Conservation (phyloP, 176 grass and related monocot genomes). For the Hyparrhenia diplandra region DNA sequence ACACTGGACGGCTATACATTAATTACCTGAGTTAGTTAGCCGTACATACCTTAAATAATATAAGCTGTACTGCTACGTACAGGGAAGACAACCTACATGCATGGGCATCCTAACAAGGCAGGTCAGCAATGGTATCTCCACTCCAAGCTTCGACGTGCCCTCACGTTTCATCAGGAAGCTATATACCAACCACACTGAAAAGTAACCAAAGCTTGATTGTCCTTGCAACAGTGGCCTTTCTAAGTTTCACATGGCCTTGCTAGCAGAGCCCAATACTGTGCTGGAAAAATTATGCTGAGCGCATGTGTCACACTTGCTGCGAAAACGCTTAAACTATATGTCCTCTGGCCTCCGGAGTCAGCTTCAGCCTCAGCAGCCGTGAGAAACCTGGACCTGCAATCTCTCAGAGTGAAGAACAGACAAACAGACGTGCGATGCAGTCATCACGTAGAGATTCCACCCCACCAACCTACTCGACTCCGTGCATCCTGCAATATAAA, state of each 20-base stretch:
- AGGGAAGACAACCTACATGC: background rate
- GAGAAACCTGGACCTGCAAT: constrained; percentile 12
- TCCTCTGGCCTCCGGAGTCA: background rate
- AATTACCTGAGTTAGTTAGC: background rate
- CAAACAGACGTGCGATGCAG: constrained; percentile 44
- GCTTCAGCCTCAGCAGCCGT: background rate
- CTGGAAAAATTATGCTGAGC: background rate
- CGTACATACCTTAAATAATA: constrained; percentile 12
- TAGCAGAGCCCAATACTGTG: constrained; percentile 7
- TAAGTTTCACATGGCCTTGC: constrained; percentile 41
- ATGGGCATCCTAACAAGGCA: background rate
- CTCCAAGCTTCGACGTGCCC: constrained; percentile 25
- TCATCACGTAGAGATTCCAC: constrained; percentile 19
- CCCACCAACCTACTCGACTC: background rate
- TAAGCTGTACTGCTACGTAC: constrained; percentile 6
- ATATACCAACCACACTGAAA: background rate
- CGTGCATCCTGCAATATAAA: constrained; percentile 29
- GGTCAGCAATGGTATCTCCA: background rate
- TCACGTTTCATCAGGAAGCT: constrained; percentile 12
- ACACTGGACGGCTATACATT: background rate
- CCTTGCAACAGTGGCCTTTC: background rate
- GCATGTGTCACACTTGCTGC: constrained; percentile 31
- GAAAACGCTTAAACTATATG: constrained; percentile 1
- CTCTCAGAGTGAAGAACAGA: background rate
- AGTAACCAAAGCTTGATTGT: background rate